Percentiles rank a stretch among this genome's conserved stretches.
Evolutionary conservation across 257 asterid genomes (phyloP).

Genomic region (Primulina huaijiensis): DNA sequence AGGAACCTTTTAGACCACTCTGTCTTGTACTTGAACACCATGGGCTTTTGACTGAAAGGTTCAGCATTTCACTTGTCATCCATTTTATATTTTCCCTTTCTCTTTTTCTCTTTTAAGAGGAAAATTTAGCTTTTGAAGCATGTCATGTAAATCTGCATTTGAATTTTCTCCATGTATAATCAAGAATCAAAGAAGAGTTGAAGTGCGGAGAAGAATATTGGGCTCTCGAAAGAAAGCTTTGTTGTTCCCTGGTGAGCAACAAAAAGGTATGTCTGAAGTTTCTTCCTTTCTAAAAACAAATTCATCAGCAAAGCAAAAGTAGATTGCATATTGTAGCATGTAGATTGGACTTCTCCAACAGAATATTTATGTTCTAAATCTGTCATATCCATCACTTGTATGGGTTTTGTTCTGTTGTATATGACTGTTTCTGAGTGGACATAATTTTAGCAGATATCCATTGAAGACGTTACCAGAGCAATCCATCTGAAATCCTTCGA

Average conservation of each 20-base stretch:
- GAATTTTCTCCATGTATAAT: slow-evolving; percentile 9
- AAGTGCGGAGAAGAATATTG: slow-evolving; percentile 77
- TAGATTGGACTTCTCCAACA: not conserved
- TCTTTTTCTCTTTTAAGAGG: not conserved
- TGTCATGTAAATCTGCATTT: slow-evolving; percentile 11
- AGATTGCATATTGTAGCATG: not conserved
- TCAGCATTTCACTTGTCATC: slow-evolving; percentile 13
- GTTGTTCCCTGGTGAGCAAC: slow-evolving; percentile 50
- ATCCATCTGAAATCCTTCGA: slow-evolving; percentile 87
- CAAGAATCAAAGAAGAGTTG: slow-evolving; percentile 75
- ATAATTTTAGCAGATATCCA: slow-evolving; percentile 46
- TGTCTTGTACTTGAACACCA: slow-evolving; percentile 45
- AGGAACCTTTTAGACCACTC: slow-evolving; percentile 75
- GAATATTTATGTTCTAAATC: not conserved
- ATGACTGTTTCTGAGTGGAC: slow-evolving; percentile 30
- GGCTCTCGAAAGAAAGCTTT: slow-evolving; percentile 87
- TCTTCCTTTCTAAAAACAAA: not conserved
- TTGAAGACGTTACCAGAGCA: slow-evolving; percentile 76
- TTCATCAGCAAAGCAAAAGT: not conserved
- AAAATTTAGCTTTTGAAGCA: slow-evolving; percentile 6
- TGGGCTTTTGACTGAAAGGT: slow-evolving; percentile 77
- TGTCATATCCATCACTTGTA: not conserved
- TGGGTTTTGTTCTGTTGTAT: not conserved
- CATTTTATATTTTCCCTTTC: slow-evolving; percentile 10
- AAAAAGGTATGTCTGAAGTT: slow-evolving; percentile 40